Evolutionary conservation across 352 stramenopile species (phyloP).

Genomic region (Globisporangium uncinulatum): DNA sequence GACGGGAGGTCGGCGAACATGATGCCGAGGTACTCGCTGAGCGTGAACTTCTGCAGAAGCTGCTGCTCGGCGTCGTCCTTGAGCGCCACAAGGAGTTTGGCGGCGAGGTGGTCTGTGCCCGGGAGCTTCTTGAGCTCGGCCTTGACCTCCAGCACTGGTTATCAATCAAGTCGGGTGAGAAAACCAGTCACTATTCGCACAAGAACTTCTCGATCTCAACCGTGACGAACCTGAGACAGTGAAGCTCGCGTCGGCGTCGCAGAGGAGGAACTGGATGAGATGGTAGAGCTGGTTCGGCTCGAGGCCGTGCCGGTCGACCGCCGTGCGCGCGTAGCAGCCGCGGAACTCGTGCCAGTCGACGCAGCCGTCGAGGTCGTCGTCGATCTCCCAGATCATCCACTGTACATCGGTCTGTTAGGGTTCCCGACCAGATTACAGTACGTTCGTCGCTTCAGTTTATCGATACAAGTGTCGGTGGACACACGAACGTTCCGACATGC

Average conservation of each 20-base stretch:
- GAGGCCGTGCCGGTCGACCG: slow-evolving; percentile 87
- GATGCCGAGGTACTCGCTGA: slow-evolving; percentile 44
- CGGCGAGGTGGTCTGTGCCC: slow-evolving; percentile 30
- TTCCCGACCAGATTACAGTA: background rate
- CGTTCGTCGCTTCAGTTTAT: background rate
- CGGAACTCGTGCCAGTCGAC: slow-evolving; percentile 92
- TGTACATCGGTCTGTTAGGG: slow-evolving; percentile 78
- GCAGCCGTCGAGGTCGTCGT: slow-evolving; percentile 92
- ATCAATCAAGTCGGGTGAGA: background rate
- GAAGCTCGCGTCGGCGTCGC: slow-evolving; percentile 84
- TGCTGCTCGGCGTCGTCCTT: slow-evolving; percentile 35
- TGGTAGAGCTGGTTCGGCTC: slow-evolving; percentile 93
- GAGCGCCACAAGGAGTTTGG: slow-evolving; percentile 33
- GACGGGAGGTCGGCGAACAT: slow-evolving; percentile 34
- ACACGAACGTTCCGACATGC: background rate
- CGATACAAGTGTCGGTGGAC: background rate
- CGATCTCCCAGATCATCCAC: slow-evolving; percentile 97
- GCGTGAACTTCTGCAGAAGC: slow-evolving; percentile 37
- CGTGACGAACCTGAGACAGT: slow-evolving; percentile 64
- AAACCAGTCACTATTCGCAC: background rate
- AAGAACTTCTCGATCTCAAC: background rate
- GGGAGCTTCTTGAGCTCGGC: slow-evolving; percentile 42
- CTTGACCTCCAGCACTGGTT: slow-evolving; percentile 37
- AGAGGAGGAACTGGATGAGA: slow-evolving; percentile 94
- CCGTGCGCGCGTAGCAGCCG: slow-evolving; percentile 88